Base-by-base conservation (phyloP, 768 basidiomycete genomes). In the Austroboletus festivus region DNA sequence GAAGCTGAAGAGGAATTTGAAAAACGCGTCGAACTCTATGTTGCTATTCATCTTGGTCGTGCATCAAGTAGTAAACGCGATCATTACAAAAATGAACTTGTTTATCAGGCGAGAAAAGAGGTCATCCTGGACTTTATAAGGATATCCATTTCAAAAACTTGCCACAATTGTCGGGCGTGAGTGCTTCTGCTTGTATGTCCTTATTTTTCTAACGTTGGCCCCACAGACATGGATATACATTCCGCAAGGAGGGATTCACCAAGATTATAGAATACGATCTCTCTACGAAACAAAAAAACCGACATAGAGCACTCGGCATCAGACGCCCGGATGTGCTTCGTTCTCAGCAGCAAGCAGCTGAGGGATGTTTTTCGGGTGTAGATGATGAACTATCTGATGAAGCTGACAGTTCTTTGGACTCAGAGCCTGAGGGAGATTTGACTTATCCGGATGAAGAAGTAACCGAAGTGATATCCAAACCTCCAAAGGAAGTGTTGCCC, bases 211-310 rank as follows among this genome's bases (percentile, higher is more conserved):
- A 34, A 57, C 19, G 33, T 8, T 54, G 4, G 38, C 41, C n/a
- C 33, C 13, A 31, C 42, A 94, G 92, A 23, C 69, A 78, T 56
- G 83, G 79, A 3, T 93, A 90, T 64, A 91, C 93, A 0, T 92
- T 89, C 69, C 86, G 94, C 45, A 97, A 92, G 67, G 96, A 99
- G 62, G 92, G 90, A 0, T 77, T 89, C 67, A 91, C 88, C 43
- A 98, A 97, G 71, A 79, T 99, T 47, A 86, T 98, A 62, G 93
- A 98, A 71, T 90, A 91, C 61, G 93, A 94, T 58, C 77, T 98
- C 26, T 75, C 89, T 6, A 43, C 66, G 2, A 95, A 93, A 68
- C 85, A 92, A 64, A 93, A 89, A 67, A 75, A 66, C 38, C 68
- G 72, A 34, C 78, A 85, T 62, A 59, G 63, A 5, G 75, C 79